phyloP scores from a whole-genome alignment of 495 filamentous ascomycete species.

The Penicillium antarcticum region DNA sequence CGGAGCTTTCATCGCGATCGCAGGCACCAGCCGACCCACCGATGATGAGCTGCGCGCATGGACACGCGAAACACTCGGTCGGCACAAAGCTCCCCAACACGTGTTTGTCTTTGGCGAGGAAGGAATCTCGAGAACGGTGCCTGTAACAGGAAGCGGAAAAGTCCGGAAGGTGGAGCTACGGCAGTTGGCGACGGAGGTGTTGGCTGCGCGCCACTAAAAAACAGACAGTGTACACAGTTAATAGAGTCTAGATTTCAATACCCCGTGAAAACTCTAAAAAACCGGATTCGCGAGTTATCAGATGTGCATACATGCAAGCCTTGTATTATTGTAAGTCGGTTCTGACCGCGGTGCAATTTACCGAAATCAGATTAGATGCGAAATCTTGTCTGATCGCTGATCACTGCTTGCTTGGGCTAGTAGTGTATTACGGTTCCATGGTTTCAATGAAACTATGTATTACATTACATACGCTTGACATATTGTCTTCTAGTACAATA shows the following conservation, averaged over 20 bases:
- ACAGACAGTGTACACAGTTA: background rate
- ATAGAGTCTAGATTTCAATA: background rate
- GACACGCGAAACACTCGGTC: conserved; percentile 57
- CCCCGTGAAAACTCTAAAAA: background rate
- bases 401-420: background rate
- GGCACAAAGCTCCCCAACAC: conserved; percentile 65
- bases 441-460: background rate
- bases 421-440: background rate
- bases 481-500: no score
- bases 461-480: background rate
- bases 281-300: conserved; percentile 1
- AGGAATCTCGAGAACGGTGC: conserved; percentile 52
- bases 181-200: conserved; percentile 48
- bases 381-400: conserved; percentile 31
- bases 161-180: conserved; percentile 66
- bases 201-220: conserved; percentile 25
- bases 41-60: conserved; percentile 55
- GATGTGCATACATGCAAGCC: no score
- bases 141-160: conserved; percentile 70
- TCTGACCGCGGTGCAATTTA: background rate
- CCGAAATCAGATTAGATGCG: conserved; percentile 32
- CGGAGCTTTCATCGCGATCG: conserved; percentile 53
- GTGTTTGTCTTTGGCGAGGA: conserved; percentile 64
- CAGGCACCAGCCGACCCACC: conserved; percentile 30
- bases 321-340: conserved; percentile 1